phyloP scores from a whole-genome alignment of 768 basidiomycete genomes.

The Rhizopogon vulgaris region DNA sequence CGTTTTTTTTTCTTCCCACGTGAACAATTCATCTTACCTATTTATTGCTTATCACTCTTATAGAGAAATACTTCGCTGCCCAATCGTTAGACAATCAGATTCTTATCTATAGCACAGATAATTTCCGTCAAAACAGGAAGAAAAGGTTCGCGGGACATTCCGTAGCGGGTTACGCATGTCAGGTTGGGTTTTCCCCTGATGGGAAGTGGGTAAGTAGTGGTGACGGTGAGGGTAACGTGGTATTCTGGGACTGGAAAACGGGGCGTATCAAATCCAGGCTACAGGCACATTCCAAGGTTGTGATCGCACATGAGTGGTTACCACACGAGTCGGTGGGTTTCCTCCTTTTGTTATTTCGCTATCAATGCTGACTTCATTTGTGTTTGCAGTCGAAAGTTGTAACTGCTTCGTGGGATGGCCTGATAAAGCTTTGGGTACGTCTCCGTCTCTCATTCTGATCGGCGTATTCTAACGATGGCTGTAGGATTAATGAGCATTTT shows the following conservation, averaged over 20 bases:
- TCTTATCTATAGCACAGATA: constrained; percentile 94
- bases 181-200: constrained; percentile 96
- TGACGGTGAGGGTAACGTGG: constrained; percentile 89
- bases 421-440: constrained; percentile 96
- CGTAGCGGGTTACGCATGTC: constrained; percentile 94
- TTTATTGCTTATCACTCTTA: constrained; percentile 10
- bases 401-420: constrained; percentile 95
- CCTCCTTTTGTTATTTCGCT: neutral
- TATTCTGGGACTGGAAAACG: constrained; percentile 99
- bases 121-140: constrained; percentile 97
- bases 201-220: constrained; percentile 98
- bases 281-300: constrained; percentile 90
- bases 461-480: constrained; percentile 2
- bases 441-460: neutral
- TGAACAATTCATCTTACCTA: constrained; percentile 1
- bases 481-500: constrained; percentile 29
- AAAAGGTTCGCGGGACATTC: constrained; percentile 98
- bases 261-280: constrained; percentile 89
- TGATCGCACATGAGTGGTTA: constrained; percentile 96
- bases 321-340: constrained; percentile 89
- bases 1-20: constrained; percentile 28
- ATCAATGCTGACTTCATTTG: constrained; percentile 6
- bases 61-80: constrained; percentile 94
- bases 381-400: constrained; percentile 82
- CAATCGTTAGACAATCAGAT: constrained; percentile 99